Percentiles rank a stretch among this genome's conserved stretches.
These are phyloP conservation scores for Fusarium haematococcum DNA, from an alignment of 2,329 filamentous ascomycete genomes.

Conservation along the genomic window DNA sequence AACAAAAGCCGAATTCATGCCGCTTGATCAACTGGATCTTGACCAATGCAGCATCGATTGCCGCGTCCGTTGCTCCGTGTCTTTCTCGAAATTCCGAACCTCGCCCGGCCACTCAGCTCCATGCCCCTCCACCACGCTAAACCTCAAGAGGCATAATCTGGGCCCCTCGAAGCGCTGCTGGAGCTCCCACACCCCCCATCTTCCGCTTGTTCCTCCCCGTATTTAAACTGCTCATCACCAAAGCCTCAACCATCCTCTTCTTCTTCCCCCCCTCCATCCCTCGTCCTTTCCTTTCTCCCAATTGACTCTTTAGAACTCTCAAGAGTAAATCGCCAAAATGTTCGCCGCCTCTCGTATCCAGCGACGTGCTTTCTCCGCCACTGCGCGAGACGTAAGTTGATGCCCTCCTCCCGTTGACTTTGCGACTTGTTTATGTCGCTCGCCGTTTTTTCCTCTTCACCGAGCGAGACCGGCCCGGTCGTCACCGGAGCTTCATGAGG, in stretches of 20 bases:
- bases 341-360: conserved; percentile 79
- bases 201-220: conserved; percentile 35
- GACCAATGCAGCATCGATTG: not conserved
- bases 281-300: conserved; percentile 39
- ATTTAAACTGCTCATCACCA: conserved; percentile 43
- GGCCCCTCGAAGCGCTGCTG: conserved; percentile 4
- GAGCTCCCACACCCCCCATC: conserved; percentile 34
- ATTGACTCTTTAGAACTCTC: conserved; percentile 33
- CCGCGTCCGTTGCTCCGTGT: conserved; percentile 31
- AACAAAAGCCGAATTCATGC: not conserved
- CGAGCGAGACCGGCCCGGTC: conserved; percentile 34
- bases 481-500: not conserved
- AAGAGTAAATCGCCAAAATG: conserved; percentile 64
- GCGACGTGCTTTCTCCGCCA: conserved; percentile 84
- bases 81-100: conserved; percentile 40
- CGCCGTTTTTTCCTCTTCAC: conserved; percentile 29
- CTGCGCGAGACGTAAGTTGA: conserved; percentile 77
- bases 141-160: conserved; percentile 6
- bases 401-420: conserved; percentile 8
- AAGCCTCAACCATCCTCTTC: conserved; percentile 31
- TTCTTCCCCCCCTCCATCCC: conserved; percentile 34
- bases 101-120: conserved; percentile 39
- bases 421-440: conserved; percentile 14
- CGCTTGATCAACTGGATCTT: not conserved
- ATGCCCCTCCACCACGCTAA: conserved; percentile 17